Conservation (phyloP, 2,329 filamentous ascomycete genomes). For the Nigrospora sphaerica region DNA sequence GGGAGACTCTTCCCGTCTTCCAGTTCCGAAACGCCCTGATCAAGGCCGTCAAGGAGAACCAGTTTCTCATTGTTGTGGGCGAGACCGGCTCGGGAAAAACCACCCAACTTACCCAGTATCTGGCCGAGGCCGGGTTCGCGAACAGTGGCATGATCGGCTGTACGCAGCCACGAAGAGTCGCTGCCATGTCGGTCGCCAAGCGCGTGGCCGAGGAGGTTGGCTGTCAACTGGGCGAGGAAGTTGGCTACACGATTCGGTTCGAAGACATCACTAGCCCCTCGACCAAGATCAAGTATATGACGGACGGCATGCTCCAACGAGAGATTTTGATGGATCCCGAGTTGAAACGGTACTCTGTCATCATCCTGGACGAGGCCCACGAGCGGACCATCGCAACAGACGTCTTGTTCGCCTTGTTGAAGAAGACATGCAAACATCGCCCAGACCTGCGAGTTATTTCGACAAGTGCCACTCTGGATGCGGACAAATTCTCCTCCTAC, state of each 20-base stretch:
- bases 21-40: slow-evolving; percentile 83
- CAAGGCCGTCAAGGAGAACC: slow-evolving; percentile 78
- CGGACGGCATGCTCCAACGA: slow-evolving; percentile 93
- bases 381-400: slow-evolving; percentile 95
- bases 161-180: slow-evolving; percentile 93
- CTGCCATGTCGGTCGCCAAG: slow-evolving; percentile 95
- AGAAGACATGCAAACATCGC: slow-evolving; percentile 82
- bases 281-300: slow-evolving; percentile 99
- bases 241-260: slow-evolving; percentile 96
- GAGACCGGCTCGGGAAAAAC: slow-evolving; percentile 98
- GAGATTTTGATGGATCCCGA: slow-evolving; percentile 92
- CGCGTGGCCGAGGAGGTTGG: slow-evolving; percentile 95
- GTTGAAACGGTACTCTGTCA: slow-evolving; percentile 83
- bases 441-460: slow-evolving; percentile 92
- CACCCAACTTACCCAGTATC: slow-evolving; percentile 89
- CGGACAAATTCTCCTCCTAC: slow-evolving; percentile 94
- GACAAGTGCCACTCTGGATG: slow-evolving; percentile 91
- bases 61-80: slow-evolving; percentile 90
- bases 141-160: slow-evolving; percentile 88
- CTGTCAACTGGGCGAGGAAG: slow-evolving; percentile 81
- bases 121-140: slow-evolving; percentile 86
- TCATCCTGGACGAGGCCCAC: slow-evolving; percentile 98
- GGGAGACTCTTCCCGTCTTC: slow-evolving; percentile 82
- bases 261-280: slow-evolving; percentile 84
- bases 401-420: slow-evolving; percentile 86